Conservation (phyloP, 306 rosid species). For the Vigna reflexopilosa region DNA sequence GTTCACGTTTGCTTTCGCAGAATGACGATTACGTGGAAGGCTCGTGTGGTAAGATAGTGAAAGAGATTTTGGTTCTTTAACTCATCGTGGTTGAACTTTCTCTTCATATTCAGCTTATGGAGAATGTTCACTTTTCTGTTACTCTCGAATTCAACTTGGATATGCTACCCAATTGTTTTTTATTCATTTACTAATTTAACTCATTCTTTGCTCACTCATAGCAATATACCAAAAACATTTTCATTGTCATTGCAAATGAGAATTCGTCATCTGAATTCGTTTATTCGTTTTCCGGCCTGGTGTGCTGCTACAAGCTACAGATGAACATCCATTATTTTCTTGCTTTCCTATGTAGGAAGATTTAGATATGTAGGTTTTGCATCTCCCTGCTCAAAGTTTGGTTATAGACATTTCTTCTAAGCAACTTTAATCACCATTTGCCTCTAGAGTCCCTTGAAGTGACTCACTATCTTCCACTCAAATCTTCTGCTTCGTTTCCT, state of each 20-base stretch:
- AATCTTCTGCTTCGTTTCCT: constrained; percentile 36
- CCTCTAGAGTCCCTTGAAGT: constrained; percentile 55
- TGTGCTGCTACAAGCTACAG: constrained; percentile 29
- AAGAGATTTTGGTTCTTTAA: not conserved
- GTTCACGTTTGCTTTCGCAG: not conserved
- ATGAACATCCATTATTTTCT: constrained; percentile 38
- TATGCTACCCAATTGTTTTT: not conserved
- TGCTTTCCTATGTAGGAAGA: constrained; percentile 40
- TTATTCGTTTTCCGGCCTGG: constrained; percentile 51
- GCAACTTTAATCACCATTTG: constrained; percentile 48
- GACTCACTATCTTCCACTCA: constrained; percentile 43
- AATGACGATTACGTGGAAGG: not conserved
- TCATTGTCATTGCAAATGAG: constrained; percentile 53
- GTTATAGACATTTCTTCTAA: constrained; percentile 1
- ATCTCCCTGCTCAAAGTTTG: constrained; percentile 50
- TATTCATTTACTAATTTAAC: constrained; percentile 31
- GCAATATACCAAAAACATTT: not conserved
- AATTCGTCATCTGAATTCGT: constrained; percentile 47
- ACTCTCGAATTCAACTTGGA: constrained; percentile 2
- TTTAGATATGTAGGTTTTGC: constrained; percentile 26
- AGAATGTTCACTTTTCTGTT: constrained; percentile 20
- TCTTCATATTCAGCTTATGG: constrained; percentile 51
- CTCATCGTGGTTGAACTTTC: constrained; percentile 40
- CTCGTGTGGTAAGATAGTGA: not conserved
- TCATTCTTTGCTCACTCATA: constrained; percentile 33